Conservation (phyloP, 768 basidiomycete genomes). For the Mycena maculata region DNA sequence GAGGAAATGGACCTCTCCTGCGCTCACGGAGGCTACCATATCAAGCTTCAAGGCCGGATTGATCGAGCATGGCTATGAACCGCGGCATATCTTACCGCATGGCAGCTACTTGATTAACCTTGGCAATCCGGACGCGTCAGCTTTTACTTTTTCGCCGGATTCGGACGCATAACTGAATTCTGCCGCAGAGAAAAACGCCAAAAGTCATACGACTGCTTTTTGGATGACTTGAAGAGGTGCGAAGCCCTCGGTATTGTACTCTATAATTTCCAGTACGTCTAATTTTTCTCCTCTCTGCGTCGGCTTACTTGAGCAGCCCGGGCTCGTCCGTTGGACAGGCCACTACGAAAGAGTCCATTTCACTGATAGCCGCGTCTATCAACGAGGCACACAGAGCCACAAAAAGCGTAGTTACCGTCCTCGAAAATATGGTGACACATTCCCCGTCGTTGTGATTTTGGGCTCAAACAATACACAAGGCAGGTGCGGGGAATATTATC, state of each 20-base stretch:
- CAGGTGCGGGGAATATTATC: conserved; percentile 82
- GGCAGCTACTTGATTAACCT: conserved; percentile 90
- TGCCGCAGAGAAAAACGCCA: conserved; percentile 66
- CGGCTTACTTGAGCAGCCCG: conserved; percentile 58
- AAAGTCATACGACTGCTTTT: conserved; percentile 82
- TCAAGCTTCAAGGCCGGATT: conserved; percentile 70
- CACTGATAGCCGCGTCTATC: conserved; percentile 75
- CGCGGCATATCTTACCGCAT: conserved; percentile 79
- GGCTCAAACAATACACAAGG: conserved; percentile 52
- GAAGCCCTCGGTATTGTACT: conserved; percentile 77
- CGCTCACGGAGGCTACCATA: conserved; percentile 65
- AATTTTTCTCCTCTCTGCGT: background rate
- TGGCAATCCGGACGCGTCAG: conserved; percentile 81
- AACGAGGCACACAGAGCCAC: conserved; percentile 79
- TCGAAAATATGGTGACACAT: conserved; percentile 83
- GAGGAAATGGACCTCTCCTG: conserved; percentile 79
- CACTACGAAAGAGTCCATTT: conserved; percentile 69
- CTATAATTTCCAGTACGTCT: conserved; percentile 88
- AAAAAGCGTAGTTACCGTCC: conserved; percentile 65
- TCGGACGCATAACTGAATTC: background rate
- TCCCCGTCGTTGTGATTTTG: background rate
- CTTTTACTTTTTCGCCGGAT: conserved; percentile 15
- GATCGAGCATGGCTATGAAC: conserved; percentile 69
- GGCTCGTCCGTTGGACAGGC: conserved; percentile 84
- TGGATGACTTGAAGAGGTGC: conserved; percentile 85